Base-by-base conservation (phyloP, 441 rosid genomes). In the Adansonia grandidieri region DNA sequence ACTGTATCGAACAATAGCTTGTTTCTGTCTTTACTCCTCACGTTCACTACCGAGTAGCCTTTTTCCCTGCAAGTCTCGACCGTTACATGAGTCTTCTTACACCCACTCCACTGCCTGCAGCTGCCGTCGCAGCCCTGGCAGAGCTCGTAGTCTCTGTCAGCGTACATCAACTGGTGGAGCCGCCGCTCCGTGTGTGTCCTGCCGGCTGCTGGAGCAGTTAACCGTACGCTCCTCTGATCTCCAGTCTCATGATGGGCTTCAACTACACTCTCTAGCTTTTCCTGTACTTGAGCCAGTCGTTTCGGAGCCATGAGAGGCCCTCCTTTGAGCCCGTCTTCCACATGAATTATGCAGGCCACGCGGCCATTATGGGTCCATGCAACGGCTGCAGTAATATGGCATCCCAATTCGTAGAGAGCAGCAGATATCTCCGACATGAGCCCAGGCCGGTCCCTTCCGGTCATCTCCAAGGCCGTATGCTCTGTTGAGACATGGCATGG, bases 311-410 rank as follows among this genome's bases (percentile, higher is more conserved):
- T 79, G 17, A 93, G 87, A 4, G 91, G 93, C 47, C 97, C 93
- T 0, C 91, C 91, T 1, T 63, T 60, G 17, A 76, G 75, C 66
- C 88, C 88, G 14, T 92, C 93, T 79, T 92, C 95, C 17, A 92
- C 66, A 72, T 92, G 88, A 76, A 92, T 80, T 57, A 93, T 86
- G 76, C 90, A 87, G 1, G 97, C 96, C 1, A 87, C 82, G 65
- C 92, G 88, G 15, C 64, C 65, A 51, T 92, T 89, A 88, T 95
- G 97, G 53, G 98, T 91, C 99, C 99, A 95, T 0, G 89, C 96
- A 64, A 86, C 91, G 0, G 88, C 92, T 0, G 89, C 90, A 0
- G 91, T 81, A 74, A 95, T 86, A 71, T 88, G 89, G 89, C 97
- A 92, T 9, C 84, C 87, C 79, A 93, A 77, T 77, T 89, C 86